Evolutionary conservation across 2,329 filamentous ascomycete genomes (phyloP).

Genomic region (Fusarium mexicanum): DNA sequence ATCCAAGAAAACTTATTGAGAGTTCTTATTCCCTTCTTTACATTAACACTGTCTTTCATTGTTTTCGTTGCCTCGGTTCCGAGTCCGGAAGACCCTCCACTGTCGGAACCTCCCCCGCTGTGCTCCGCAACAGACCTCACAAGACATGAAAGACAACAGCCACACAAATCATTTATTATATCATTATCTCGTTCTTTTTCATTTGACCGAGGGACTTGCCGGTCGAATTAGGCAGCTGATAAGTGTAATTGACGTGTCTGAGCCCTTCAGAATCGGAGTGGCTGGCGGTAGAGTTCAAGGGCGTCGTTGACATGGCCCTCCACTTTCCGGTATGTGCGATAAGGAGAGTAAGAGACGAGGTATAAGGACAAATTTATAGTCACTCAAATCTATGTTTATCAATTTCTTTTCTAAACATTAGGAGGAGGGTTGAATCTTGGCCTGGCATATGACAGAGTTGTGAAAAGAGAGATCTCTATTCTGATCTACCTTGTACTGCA

Average conservation of each 20-base stretch:
- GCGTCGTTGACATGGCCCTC: constrained; percentile 6
- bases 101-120: background rate
- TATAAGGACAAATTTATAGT: background rate
- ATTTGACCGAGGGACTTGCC: too few relatives aligned
- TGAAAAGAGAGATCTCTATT: background rate
- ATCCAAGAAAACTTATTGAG: background rate
- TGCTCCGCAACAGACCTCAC: background rate
- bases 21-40: background rate
- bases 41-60: background rate
- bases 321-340: constrained; percentile 21
- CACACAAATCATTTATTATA: background rate
- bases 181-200: too few relatives aligned
- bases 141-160: background rate
- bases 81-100: constrained; percentile 1
- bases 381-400: background rate
- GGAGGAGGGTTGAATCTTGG: background rate
- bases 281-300: background rate
- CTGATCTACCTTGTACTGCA: background rate
- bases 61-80: background rate
- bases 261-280: background rate
- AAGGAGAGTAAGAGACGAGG: background rate
- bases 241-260: background rate
- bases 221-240: background rate
- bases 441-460: background rate
- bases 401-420: background rate